Evolutionary conservation across 108 stramenopile genomes (phyloP).

Genomic region (Cafeteria roenbergensis): DNA sequence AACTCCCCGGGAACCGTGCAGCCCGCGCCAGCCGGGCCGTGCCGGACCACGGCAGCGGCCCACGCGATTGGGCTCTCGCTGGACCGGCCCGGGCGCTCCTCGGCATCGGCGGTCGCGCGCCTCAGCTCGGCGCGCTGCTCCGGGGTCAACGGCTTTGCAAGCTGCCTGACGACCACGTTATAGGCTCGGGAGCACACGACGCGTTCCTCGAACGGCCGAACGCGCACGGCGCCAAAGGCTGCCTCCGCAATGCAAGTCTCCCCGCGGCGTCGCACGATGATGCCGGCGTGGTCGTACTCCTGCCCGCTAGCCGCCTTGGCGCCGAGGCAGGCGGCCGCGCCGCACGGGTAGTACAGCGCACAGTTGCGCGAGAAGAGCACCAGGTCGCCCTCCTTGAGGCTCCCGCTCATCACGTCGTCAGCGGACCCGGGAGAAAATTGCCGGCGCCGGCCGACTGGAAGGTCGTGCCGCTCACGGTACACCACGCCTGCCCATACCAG

Average conservation of each 20-base stretch:
- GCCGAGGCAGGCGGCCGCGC: background rate
- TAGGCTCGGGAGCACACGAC: background rate
- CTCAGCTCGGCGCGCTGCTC: background rate
- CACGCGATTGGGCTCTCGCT: too few species aligned
- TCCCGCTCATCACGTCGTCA: background rate
- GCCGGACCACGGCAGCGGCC: too few species aligned
- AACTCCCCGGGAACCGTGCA: too few species aligned
- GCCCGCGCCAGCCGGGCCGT: too few species aligned
- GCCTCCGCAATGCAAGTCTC: background rate
- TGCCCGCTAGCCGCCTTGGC: background rate
- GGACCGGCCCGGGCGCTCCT: background rate
- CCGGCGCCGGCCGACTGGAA: too few species aligned
- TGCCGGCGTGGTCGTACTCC: constrained; percentile 2
- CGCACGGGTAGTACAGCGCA: background rate
- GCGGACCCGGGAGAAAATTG: too few species aligned
- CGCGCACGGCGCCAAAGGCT: background rate
- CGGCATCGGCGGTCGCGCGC: too few species aligned
- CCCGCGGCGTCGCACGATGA: background rate
- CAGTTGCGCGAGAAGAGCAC: constrained; percentile 2
- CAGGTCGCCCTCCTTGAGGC: background rate
- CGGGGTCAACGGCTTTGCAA: background rate
- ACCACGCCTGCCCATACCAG: too few species aligned
- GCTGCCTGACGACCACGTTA: background rate
- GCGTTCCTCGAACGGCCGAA: constrained; percentile 9
- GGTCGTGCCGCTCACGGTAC: too few species aligned